phyloP scores from a whole-genome alignment of 2,329 filamentous ascomycete genomes.

The Lanzia echinophila region DNA sequence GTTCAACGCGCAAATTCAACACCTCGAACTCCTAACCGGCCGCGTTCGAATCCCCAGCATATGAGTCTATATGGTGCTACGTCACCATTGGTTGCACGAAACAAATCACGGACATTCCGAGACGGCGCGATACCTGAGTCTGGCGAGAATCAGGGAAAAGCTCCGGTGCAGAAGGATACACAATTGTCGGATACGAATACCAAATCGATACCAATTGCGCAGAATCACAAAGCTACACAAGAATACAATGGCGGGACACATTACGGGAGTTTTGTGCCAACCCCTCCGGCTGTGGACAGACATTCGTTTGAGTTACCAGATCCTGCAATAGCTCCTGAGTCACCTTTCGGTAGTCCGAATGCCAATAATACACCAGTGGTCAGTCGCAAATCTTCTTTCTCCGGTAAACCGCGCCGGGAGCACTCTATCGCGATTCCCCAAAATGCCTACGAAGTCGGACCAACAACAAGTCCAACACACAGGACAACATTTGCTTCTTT shows the following conservation, averaged over 20 bases:
- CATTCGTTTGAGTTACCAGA: conserved; percentile 52
- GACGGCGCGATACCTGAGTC: neutral
- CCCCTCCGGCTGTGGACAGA: conserved; percentile 36
- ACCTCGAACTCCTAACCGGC: conserved; percentile 31
- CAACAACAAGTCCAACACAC: conserved; percentile 27
- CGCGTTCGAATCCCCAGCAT: conserved; percentile 9
- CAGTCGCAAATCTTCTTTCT: neutral
- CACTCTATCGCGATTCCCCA: conserved; percentile 8
- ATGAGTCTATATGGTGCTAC: conserved; percentile 23
- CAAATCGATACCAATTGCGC: neutral
- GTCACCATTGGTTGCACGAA: conserved; percentile 12
- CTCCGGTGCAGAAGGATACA: conserved; percentile 6
- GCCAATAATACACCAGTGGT: neutral
- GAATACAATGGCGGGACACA: conserved; percentile 15
- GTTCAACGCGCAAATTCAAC: conserved; percentile 55
- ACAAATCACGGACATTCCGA: neutral
- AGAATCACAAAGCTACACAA: neutral
- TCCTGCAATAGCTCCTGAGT: conserved; percentile 38
- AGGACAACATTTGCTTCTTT: conserved; percentile 23
- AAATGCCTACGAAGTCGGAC: conserved; percentile 39
- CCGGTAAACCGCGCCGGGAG: neutral
- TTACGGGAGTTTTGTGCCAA: conserved; percentile 59
- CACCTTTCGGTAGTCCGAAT: conserved; percentile 2
- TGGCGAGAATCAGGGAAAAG: neutral
- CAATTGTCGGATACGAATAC: neutral